Evolutionary conservation across 495 filamentous ascomycete species (phyloP).

Genomic region (Friedmanniomyces endolithicus): DNA sequence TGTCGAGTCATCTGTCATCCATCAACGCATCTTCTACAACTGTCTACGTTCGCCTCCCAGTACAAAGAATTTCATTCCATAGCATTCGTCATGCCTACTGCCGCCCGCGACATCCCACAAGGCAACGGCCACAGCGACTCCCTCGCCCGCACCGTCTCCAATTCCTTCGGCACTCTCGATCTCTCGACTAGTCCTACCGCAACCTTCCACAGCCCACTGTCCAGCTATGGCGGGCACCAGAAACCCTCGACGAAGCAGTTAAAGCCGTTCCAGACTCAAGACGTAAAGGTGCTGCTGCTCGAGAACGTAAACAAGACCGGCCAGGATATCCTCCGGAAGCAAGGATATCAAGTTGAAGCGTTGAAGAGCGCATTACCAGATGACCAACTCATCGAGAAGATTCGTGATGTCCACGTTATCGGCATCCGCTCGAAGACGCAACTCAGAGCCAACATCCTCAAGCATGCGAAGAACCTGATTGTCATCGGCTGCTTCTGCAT

Average conservation of each 20-base stretch:
- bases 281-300: slow-evolving; percentile 89
- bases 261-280: slow-evolving; percentile 88
- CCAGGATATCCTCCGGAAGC: slow-evolving; percentile 59
- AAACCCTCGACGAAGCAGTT: slow-evolving; percentile 49
- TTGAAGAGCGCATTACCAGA: slow-evolving; percentile 82
- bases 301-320: slow-evolving; percentile 95
- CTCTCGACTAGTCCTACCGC: slow-evolving; percentile 51
- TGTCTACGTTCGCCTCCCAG: no score
- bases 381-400: slow-evolving; percentile 91
- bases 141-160: slow-evolving; percentile 33
- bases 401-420: slow-evolving; percentile 90
- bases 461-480: slow-evolving; percentile 83
- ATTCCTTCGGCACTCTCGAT: slow-evolving; percentile 31
- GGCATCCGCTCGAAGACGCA: slow-evolving; percentile 98
- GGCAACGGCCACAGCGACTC: slow-evolving; percentile 11
- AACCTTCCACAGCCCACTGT: slow-evolving; percentile 53
- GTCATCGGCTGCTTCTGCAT: slow-evolving; percentile 99
- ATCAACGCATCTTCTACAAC: no score
- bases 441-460: slow-evolving; percentile 71
- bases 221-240: slow-evolving; percentile 32
- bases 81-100: slow-evolving; percentile 21
- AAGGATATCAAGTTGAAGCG: slow-evolving; percentile 94
- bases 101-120: slow-evolving; percentile 32
- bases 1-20: no score
- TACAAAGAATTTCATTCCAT: no score